A percentile compares a stretch with the other conserved stretches of the same genome.
Evolutionary conservation across 108 stramenopile species (phyloP).

Genomic region (Skeletonema menzelii): DNA sequence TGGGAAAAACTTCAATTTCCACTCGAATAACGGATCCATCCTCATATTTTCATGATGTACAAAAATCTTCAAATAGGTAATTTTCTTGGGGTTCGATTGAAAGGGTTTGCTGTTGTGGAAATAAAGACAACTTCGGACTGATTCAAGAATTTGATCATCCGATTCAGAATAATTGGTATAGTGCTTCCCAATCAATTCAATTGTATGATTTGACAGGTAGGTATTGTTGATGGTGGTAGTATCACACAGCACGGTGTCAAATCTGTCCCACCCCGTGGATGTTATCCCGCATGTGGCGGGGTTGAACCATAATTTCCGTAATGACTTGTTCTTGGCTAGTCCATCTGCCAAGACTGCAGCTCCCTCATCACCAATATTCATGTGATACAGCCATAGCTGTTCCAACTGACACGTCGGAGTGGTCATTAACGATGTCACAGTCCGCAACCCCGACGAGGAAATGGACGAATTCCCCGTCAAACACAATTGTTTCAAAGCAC

Average conservation of each 20-base stretch:
- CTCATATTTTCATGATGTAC: background rate
- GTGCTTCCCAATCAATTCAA: conserved; percentile 1
- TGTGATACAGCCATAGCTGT: background rate
- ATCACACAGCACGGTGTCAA: background rate
- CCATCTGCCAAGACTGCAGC: background rate
- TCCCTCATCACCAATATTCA: conserved; percentile 5
- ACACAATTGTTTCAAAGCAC: conserved; percentile 4
- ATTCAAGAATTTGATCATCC: background rate
- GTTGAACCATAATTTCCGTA: background rate
- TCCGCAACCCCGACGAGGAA: background rate
- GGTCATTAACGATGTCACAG: background rate
- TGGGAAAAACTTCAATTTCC: background rate
- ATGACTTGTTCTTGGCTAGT: background rate
- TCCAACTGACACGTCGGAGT: background rate
- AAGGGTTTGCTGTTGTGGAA: background rate
- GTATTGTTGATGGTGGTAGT: conserved; percentile 8
- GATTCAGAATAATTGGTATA: background rate
- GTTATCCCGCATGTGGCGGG: background rate
- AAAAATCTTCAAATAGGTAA: background rate
- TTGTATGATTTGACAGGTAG: conserved; percentile 13
- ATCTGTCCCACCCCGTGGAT: background rate
- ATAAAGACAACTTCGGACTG: background rate
- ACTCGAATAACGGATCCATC: background rate
- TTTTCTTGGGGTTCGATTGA: background rate
- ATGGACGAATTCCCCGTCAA: conserved; percentile 1